Percentiles rank a stretch among this genome's conserved stretches.
These are phyloP conservation scores for Toxicodendron radicans DNA, from an alignment of 345 rosid genomes.

Conservation along the genomic window DNA sequence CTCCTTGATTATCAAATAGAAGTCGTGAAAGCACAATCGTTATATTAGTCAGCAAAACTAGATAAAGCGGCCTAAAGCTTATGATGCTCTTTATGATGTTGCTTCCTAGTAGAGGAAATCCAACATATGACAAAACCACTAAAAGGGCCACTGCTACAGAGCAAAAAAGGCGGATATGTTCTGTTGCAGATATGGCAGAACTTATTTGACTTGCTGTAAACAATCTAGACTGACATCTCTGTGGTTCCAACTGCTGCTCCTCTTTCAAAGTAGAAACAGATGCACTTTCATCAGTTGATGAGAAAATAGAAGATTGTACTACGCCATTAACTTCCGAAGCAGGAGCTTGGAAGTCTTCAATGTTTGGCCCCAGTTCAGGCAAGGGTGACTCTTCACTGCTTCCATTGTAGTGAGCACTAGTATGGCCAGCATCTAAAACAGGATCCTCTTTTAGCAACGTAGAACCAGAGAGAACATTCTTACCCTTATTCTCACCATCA, in stretches of 20 bases:
- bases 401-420: slow-evolving; percentile 22
- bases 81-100: slow-evolving; percentile 33
- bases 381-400: slow-evolving; percentile 22
- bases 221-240: slow-evolving; percentile 1
- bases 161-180: slow-evolving; percentile 43
- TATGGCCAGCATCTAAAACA: slow-evolving; percentile 17
- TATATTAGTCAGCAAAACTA: slow-evolving; percentile 59
- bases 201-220: slow-evolving; percentile 51
- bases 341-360: slow-evolving; percentile 26
- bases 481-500: slow-evolving; percentile 21
- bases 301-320: slow-evolving; percentile 24
- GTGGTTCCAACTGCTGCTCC: slow-evolving; percentile 24
- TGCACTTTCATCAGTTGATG: slow-evolving; percentile 36
- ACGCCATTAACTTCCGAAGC: slow-evolving; percentile 22
- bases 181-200: slow-evolving; percentile 58
- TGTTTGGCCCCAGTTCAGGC: neutral
- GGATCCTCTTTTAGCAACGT: slow-evolving; percentile 22
- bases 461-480: slow-evolving; percentile 22
- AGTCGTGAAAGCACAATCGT: slow-evolving; percentile 51
- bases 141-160: slow-evolving; percentile 47
- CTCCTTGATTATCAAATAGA: slow-evolving; percentile 33
- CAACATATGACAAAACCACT: slow-evolving; percentile 50
- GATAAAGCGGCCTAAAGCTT: slow-evolving; percentile 67
- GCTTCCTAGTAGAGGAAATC: slow-evolving; percentile 57
- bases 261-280: slow-evolving; percentile 25